These are phyloP conservation scores for Coemansia sp. DNA, from an alignment of 192 early-diverging fungal genomes.

Conservation along the genomic window DNA sequence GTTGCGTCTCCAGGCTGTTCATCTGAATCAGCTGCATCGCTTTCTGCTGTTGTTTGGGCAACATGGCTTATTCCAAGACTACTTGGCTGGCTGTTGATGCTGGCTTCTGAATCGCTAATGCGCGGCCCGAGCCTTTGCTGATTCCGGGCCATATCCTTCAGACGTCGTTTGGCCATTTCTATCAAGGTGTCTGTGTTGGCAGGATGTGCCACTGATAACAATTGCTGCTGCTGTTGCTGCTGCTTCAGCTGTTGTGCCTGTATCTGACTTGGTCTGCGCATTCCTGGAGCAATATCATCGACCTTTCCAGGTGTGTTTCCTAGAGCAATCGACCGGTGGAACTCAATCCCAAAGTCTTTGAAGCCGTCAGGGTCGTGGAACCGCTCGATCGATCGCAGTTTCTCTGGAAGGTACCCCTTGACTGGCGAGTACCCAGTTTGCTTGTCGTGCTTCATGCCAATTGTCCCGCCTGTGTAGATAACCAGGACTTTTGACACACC, in stretches of 20 bases:
- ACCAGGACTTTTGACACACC: constrained; percentile 81
- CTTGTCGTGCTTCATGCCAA: constrained; percentile 81
- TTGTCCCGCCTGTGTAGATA: constrained; percentile 95
- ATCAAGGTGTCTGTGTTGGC: constrained; percentile 27
- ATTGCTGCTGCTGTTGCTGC: background rate
- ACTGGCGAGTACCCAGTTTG: constrained; percentile 72
- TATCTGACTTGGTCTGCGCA: constrained; percentile 1
- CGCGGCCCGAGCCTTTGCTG: constrained; percentile 8
- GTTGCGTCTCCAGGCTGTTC: background rate
- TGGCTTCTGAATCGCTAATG: background rate
- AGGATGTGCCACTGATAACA: background rate
- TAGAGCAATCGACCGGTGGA: constrained; percentile 34
- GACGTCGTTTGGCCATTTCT: constrained; percentile 31
- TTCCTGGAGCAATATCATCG: constrained; percentile 4
- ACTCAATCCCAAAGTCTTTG: constrained; percentile 50
- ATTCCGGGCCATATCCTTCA: constrained; percentile 35
- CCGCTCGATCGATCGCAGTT: constrained; percentile 68
- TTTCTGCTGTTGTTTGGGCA: background rate
- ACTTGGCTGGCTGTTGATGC: background rate
- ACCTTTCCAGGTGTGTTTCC: constrained; percentile 2
- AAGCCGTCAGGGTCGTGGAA: constrained; percentile 77
- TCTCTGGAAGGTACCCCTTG: constrained; percentile 78
- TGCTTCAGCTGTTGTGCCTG: background rate
- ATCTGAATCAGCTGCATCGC: background rate
- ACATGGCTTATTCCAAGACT: background rate